These are phyloP conservation scores for Ogataea dorogensis DNA, from an alignment of 805 yeast genomes.

Conservation along the genomic window DNA sequence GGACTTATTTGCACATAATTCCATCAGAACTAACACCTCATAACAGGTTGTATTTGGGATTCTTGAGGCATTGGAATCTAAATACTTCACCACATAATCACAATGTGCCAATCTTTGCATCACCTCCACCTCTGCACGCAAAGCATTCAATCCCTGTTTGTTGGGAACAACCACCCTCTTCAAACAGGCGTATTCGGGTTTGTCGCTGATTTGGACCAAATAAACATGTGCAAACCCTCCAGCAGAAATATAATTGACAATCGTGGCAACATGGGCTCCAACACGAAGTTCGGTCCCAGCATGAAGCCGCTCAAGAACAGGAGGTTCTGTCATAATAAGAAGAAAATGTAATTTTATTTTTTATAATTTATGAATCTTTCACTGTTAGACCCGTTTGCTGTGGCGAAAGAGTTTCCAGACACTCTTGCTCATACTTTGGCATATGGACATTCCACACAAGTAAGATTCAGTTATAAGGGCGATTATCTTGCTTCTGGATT, in stretches of 20 bases:
- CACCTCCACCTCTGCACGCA: conserved; percentile 75
- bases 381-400: conserved; percentile 85
- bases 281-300: conserved; percentile 50
- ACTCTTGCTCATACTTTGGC: conserved; percentile 67
- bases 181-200: conserved; percentile 59
- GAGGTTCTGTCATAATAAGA: conserved; percentile 11
- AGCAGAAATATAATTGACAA: conserved; percentile 44
- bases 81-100: conserved; percentile 62
- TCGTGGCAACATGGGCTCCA: conserved; percentile 46
- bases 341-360: conserved; percentile 2
- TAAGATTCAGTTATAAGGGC: conserved; percentile 70
- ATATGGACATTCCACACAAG: conserved; percentile 63
- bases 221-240: conserved; percentile 85
- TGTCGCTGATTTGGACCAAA: conserved; percentile 47
- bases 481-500: conserved; percentile 85
- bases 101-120: conserved; percentile 64
- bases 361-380: conserved; percentile 68
- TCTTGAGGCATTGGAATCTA: conserved; percentile 74
- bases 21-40: conserved; percentile 92
- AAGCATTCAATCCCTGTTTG: conserved; percentile 60
- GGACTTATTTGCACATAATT: conserved; percentile 83
- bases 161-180: conserved; percentile 74
- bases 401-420: conserved; percentile 90
- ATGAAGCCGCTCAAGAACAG: conserved; percentile 23
- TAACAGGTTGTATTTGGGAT: conserved; percentile 48